Base-by-base conservation (phyloP, 192 early-diverging fungal genomes). In the Entomortierella chlamydospora region DNA sequence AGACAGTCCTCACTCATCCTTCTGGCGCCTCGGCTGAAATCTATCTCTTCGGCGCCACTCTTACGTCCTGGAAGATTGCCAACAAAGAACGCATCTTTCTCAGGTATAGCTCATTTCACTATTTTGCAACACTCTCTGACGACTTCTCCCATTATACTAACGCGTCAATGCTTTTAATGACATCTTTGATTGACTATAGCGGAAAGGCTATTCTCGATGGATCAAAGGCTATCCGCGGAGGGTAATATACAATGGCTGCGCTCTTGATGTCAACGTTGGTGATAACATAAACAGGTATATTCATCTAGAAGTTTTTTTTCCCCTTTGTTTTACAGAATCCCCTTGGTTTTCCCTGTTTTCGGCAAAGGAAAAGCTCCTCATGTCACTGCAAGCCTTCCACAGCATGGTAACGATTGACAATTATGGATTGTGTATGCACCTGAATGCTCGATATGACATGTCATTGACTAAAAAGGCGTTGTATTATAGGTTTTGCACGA, bases 191-290 rank as follows among this genome's bases (percentile, higher is more conserved):
- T n/a, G n/a, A n/a, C 42, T 3, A 52, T 64, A 97, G 95, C 83
- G 83, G 81, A 42, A 87, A 90, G 63, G 92, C 96, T 23, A 84
- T 91, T 33, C 83, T 96, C 1, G 91, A 99, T 77, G 96, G 95
- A 37, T 89, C 90, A 79, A 98, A 96, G 86, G 92, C 96, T 1
- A 93, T 98, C 65, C 96, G 98, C 42, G 96, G 93, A 57, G 94
- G 94, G 71, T 79, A 66, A 58, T 18, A 11, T 84, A 34, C 29
- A 29, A 26, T 31, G 4, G 6, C 2, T 31, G n/a, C 15, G 8
- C n/a, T 62, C 57, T 4, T 59, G 11, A 7, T 51, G n/a, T 51
- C 23, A 25, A 51, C 18, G 11, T 8, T 8, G 18, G 11, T 51
- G 4, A 4, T 8, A 6, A n/a, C 4, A 51, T 11, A n/a, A 25